Evolutionary conservation across 202 grass and related monocot species (phyloP).

Genomic region (Schoenoplectus triqueter): DNA sequence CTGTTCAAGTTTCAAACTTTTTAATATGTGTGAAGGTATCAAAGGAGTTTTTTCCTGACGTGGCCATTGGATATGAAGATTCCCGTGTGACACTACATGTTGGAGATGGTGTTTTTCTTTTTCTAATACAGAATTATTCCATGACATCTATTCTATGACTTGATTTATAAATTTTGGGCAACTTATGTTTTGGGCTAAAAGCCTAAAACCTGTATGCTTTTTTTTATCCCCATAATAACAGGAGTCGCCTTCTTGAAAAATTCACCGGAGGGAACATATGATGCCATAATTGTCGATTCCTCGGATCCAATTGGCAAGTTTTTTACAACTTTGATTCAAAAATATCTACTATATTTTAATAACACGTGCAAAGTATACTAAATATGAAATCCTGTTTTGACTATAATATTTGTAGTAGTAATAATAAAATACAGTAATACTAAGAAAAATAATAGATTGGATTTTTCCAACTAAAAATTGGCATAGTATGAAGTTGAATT

Average conservation of each 20-base stretch:
- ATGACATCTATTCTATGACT: constrained; percentile 22
- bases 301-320: constrained; percentile 79
- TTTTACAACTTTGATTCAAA: not conserved
- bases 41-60: constrained; percentile 79
- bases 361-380: not conserved
- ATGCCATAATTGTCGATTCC: constrained; percentile 94
- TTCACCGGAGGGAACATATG: constrained; percentile 74
- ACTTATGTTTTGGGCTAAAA: not conserved
- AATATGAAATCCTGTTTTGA: too few species aligned
- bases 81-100: constrained; percentile 82
- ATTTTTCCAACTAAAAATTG: too few species aligned
- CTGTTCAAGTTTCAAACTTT: constrained; percentile 25
- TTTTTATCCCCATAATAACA: constrained; percentile 28
- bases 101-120: constrained; percentile 69
- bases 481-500: too few species aligned
- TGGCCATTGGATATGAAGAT: constrained; percentile 87
- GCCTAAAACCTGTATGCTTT: not conserved
- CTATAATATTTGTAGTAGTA: too few species aligned
- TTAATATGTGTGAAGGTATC: constrained; percentile 53
- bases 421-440: too few species aligned
- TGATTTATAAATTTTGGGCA: not conserved
- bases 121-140: constrained; percentile 8
- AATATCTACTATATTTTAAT: not conserved
- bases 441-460: too few species aligned
- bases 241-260: constrained; percentile 87